Evolutionary conservation across 495 filamentous ascomycete species (phyloP), one percentile per base, ranked within the genome.

Genomic region (Hypoxylon subgilvum): DNA sequence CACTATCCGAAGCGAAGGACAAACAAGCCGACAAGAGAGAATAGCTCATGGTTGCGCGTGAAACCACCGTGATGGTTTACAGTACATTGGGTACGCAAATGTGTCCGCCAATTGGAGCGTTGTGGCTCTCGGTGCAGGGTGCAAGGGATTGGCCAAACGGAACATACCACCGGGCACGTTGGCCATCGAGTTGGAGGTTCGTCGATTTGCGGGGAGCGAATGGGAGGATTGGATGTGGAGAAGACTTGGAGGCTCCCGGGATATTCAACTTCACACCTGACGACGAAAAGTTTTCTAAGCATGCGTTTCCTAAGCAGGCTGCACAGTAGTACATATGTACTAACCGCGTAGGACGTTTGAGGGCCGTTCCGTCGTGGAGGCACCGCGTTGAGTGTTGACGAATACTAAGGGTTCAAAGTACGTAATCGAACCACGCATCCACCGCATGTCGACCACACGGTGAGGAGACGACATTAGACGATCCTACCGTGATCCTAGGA

Each of bases 181-280:
- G 52, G 22, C 9, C 42, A 31, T 50, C 43, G 25, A 36, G 48
- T 54, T 51, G 63, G 63, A 48, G 51, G 56, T 44, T 27, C 49
- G 34, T 10, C 13, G 35, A 42, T 48, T 27, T 55, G 50, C 45
- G 48, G 54, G 59, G 57, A 44, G 45, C 50, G 42, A 62, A 64
- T 67, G 23, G 52, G 55, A 53, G 49, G 31, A 40, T 61, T 38
- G 21, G 32, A 54, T 43, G 51, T 54, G 66, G 61, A 21, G 61
- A 52, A 46, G 28, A 36, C 13, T 49, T 59, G 45, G 61, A 65
- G 61, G 61, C 61, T 65, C 61, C 49, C 32, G n/a, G 40, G 13
- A 61, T 55, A 51, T 44, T 54, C 42, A 38, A 60, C 52, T 30
- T 60, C 57, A 63, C 57, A 54, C 52, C 55, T 69, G 63, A 69